Evolutionary conservation across 1,139 yeast species (phyloP), one percentile per base, ranked within the genome.

Genomic region (Yamadazyma triangularis): DNA sequence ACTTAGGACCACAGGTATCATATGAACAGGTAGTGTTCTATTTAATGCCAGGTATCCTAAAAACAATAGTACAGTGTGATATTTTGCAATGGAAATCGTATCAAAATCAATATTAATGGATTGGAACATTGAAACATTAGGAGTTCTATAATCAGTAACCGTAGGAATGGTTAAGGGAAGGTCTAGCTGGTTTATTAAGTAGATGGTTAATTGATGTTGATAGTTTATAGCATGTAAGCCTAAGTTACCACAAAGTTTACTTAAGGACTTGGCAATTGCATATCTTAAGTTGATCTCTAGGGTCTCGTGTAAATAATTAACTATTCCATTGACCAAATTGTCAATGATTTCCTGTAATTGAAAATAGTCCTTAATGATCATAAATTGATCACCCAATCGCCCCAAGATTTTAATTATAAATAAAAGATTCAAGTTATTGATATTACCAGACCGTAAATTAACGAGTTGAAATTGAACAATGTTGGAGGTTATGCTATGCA

Each of bases 251-350:
- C 53, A 49, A 4, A 64, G 34, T 4, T 35, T 32, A 32, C 64
- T 53, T 27, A 65, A 35, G 9, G 61, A 42, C 33, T 67, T 67
- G 2, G 73, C 71, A 44, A 60, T 40, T 2, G 61, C 50, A 35
- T 64, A 64, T 13, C 73, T 44, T 28, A 64, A 46, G 12, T 41
- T 42, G 1, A 62, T 50, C 25, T 64, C 71, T 23, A 65, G 52
- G 3, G 41, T 41, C 9, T 45, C 46, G n/a, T 41, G 35, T 45
- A 47, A 42, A 8, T 45, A 33, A 8, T 33, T 29, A n/a, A 36
- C 24, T 7, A 64, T 50, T 31, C 55, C 60, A 29, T 54, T 48
- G 20, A 63, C 36, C 24, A 60, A 40, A 33, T 50, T 42, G 36
- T 64, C 60, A 13, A 65, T 38, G n/a, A 60, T 48, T 3, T 29